Evolutionary conservation across 2,329 filamentous ascomycete species (phyloP), one percentile per base, ranked within the genome.

Genomic region (Cadophora luteo-olivacea): DNA sequence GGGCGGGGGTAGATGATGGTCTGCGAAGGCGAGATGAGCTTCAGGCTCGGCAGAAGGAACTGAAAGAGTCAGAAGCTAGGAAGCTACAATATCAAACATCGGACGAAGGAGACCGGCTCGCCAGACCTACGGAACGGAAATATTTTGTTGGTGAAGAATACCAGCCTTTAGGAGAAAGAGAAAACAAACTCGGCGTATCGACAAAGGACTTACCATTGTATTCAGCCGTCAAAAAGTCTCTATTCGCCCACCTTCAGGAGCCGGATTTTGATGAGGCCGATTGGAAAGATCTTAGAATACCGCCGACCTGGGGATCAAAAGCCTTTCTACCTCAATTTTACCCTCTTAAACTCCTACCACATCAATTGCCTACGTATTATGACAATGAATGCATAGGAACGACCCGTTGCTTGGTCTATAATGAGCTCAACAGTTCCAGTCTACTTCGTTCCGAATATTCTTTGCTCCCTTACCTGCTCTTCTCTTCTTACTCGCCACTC

Each of bases 201-300:
- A 32, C 51, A 24, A 64, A 52, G 22, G 74, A 77, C 52, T 11
- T 76, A 33, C 77, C 75, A 22, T 66, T 78, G 3, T 78, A 75
- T 49, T 75, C 74, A 36, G 72, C 72, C 1, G 69, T 76, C 4
- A 61, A 68, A 3, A 73, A 72, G 57, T 68, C 70, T 19, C 68
- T 76, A 7, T 76, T 76, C 60, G 32, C 68, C 22, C 69, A 73
- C 49, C 63, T 76, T 19, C 48, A 57, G 11, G 36, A 63, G 7
- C 49, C 61, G 0, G 55, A 62, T 14, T 67, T 74, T 41, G 63
- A 66, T 48, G 55, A 70, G n/a, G 54, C 41, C n/a, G 65, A 97
- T 92, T 16, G 94, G 93, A 72, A 92, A 90, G 22, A 52, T 7
- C 45, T 52, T 4, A 65, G 64, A 24, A 38, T 1, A 24, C 16